Evolutionary conservation across 1,284 basidiomycete species (phyloP).

Genomic region (Leccinum griseonigrum): DNA sequence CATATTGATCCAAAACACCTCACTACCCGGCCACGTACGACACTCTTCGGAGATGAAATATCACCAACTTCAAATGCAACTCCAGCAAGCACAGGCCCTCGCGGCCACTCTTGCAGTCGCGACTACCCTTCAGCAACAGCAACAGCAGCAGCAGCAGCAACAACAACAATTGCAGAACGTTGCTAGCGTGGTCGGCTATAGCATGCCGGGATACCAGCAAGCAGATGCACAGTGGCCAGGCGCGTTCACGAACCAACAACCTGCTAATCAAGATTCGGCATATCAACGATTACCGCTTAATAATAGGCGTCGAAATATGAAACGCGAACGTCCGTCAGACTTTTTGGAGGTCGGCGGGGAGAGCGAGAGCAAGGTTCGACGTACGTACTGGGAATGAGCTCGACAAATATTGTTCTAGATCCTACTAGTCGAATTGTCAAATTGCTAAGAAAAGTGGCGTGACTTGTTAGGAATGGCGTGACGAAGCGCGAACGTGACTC

Average conservation of each 20-base stretch:
- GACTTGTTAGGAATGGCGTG: conserved; percentile 21
- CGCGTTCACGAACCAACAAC: conserved; percentile 60
- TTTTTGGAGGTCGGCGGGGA: conserved; percentile 72
- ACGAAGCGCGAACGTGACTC: conserved; percentile 33
- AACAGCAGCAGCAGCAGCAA: conserved; percentile 41
- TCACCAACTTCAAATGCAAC: conserved; percentile 72
- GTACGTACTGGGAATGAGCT: conserved; percentile 62
- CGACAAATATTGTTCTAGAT: background rate
- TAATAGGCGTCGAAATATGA: conserved; percentile 69
- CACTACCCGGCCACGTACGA: conserved; percentile 66
- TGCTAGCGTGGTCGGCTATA: conserved; percentile 37
- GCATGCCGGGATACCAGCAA: conserved; percentile 39
- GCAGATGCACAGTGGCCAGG: conserved; percentile 43
- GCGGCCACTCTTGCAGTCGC: conserved; percentile 56
- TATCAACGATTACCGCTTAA: conserved; percentile 80
- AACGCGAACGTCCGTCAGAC: conserved; percentile 78
- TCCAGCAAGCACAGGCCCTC: conserved; percentile 71
- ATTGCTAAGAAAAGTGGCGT: conserved; percentile 12
- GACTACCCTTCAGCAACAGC: conserved; percentile 48
- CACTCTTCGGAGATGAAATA: conserved; percentile 77
- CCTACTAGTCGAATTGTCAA: background rate
- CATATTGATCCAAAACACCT: conserved; percentile 72
- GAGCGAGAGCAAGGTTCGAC: conserved; percentile 57
- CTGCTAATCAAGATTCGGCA: conserved; percentile 69
- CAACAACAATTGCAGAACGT: conserved; percentile 35